These are phyloP conservation scores for Cryphonectria radicalis DNA, from an alignment of 2,329 filamentous ascomycete genomes.

Conservation along the genomic window DNA sequence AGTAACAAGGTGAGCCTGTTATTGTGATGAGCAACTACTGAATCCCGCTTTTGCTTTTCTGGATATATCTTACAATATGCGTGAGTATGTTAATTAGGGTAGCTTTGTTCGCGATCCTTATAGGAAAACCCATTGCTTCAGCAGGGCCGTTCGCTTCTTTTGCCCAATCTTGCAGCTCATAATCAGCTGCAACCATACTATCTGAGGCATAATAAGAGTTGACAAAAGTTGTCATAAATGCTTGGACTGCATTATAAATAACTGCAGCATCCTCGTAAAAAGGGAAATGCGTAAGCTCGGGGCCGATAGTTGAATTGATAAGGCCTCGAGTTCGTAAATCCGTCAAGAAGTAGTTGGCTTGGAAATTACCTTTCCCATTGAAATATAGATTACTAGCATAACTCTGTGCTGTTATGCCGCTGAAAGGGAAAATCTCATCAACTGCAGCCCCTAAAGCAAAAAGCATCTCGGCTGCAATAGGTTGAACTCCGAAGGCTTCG, in stretches of 20 bases:
- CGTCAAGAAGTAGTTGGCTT: slow-evolving; percentile 45
- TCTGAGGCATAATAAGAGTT: slow-evolving; percentile 48
- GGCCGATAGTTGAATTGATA: slow-evolving; percentile 41
- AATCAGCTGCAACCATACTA: slow-evolving; percentile 40
- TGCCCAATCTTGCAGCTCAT: slow-evolving; percentile 50
- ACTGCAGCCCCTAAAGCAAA: slow-evolving; percentile 38
- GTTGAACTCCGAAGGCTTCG: slow-evolving; percentile 39
- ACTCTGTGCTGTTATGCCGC: slow-evolving; percentile 35
- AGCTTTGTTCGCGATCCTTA: slow-evolving; percentile 31
- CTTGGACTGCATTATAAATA: slow-evolving; percentile 42
- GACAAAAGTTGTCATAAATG: slow-evolving; percentile 48
- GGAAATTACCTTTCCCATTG: slow-evolving; percentile 39
- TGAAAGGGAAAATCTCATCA: slow-evolving; percentile 41
- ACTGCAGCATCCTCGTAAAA: slow-evolving; percentile 48
- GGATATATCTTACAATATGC: slow-evolving; percentile 35
- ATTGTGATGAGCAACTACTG: no score
- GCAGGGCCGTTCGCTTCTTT: slow-evolving; percentile 44
- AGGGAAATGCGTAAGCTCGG: slow-evolving; percentile 46
- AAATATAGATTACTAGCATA: slow-evolving; percentile 39
- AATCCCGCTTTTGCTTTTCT: background rate
- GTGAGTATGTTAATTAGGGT: slow-evolving; percentile 47
- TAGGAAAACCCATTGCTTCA: slow-evolving; percentile 47
- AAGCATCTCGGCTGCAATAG: slow-evolving; percentile 35
- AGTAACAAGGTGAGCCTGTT: slow-evolving; percentile 41
- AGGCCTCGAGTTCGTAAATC: slow-evolving; percentile 47